These are phyloP conservation scores for Colletotrichum sp. DNA, from an alignment of 2,329 filamentous ascomycete species.

Conservation along the genomic window DNA sequence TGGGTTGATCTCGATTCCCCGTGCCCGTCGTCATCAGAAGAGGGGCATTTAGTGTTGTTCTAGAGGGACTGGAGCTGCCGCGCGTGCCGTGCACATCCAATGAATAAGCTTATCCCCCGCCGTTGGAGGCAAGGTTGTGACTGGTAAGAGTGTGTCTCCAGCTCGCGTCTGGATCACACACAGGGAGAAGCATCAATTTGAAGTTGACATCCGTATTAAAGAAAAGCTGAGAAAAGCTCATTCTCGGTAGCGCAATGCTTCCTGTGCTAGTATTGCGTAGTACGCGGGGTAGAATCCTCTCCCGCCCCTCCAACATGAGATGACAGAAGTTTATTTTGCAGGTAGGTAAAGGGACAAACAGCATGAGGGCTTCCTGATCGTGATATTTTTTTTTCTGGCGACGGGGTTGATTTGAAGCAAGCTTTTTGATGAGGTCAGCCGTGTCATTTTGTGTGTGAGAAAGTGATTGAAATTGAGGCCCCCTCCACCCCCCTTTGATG, in stretches of 20 bases:
- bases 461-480: not conserved
- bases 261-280: not conserved
- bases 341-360: not conserved
- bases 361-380: not conserved
- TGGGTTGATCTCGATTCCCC: not conserved
- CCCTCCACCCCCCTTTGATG: not conserved
- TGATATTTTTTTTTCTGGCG: not conserved
- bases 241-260: not conserved
- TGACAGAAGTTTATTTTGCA: slow-evolving; percentile 1
- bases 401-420: no score
- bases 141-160: not conserved
- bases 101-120: not conserved
- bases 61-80: not conserved
- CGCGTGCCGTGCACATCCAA: not conserved
- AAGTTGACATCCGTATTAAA: not conserved
- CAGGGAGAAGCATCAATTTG: not conserved
- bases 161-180: not conserved
- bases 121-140: not conserved
- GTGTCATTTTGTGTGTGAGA: not conserved
- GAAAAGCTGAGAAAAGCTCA: not conserved
- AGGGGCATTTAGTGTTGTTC: not conserved
- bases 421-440: not conserved
- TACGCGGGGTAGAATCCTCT: not conserved
- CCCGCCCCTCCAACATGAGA: not conserved
- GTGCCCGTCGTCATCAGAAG: not conserved